These are phyloP conservation scores for Polygonum aviculare DNA, from an alignment of 148 eudicot genomes.

Conservation along the genomic window DNA sequence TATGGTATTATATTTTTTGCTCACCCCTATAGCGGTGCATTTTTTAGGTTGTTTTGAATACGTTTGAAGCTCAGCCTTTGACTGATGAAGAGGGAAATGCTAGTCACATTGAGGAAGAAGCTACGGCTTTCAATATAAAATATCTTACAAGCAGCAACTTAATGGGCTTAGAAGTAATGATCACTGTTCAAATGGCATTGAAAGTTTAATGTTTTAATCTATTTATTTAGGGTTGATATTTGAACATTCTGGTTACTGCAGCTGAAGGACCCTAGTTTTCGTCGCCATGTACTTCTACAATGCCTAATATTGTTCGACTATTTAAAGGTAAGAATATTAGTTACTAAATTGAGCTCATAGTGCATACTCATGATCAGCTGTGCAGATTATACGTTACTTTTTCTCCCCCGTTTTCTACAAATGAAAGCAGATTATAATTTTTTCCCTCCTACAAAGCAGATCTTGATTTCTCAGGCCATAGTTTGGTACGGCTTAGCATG, in stretches of 20 bases:
- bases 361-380: background rate
- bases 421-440: background rate
- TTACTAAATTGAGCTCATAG: background rate
- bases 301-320: slow-evolving; percentile 92
- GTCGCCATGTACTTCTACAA: slow-evolving; percentile 92
- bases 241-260: slow-evolving; percentile 22
- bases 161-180: slow-evolving; percentile 93
- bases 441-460: background rate
- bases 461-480: background rate
- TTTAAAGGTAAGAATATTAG: slow-evolving; percentile 49
- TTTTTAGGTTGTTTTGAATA: slow-evolving; percentile 68
- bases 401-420: background rate
- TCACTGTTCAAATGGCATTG: background rate
- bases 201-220: slow-evolving; percentile 7
- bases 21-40: slow-evolving; percentile 2
- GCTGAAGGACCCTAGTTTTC: slow-evolving; percentile 97
- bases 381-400: background rate
- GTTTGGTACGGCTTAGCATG: background rate
- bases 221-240: slow-evolving; percentile 1
- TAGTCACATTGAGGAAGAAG: slow-evolving; percentile 85
- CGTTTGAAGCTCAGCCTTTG: slow-evolving; percentile 96
- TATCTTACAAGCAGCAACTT: slow-evolving; percentile 98
- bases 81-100: slow-evolving; percentile 95
- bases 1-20: background rate
- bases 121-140: slow-evolving; percentile 76